Percentiles rank a stretch among this genome's conserved stretches.
Evolutionary conservation across 2,329 filamentous ascomycete genomes (phyloP).

Genomic region (Monosporascus cannonballus): DNA sequence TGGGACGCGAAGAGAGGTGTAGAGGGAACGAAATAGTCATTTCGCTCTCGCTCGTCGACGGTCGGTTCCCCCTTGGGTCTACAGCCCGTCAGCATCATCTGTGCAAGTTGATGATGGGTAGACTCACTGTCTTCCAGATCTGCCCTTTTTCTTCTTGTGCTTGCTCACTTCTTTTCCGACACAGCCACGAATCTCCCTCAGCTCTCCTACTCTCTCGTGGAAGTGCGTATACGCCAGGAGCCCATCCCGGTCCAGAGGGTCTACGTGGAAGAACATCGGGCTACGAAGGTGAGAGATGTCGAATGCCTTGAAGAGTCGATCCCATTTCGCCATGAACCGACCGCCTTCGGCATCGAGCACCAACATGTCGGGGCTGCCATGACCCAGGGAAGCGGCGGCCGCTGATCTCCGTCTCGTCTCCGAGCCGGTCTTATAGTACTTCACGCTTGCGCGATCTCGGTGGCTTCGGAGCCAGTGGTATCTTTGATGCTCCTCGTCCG

Average conservation of each 20-base stretch:
- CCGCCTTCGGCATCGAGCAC: constrained; percentile 62
- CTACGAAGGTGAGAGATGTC: constrained; percentile 68
- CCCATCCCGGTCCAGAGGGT: constrained; percentile 69
- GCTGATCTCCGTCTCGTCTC: constrained; percentile 26
- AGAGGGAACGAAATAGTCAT: constrained; percentile 64
- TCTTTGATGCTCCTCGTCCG: constrained; percentile 75
- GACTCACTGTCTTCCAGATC: constrained; percentile 36
- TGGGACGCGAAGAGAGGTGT: constrained; percentile 56
- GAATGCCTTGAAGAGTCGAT: constrained; percentile 60
- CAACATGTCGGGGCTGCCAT: constrained; percentile 36
- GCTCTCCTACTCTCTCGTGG: constrained; percentile 52
- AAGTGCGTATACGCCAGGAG: constrained; percentile 63
- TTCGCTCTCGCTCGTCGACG: constrained; percentile 61
- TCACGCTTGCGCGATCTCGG: constrained; percentile 52
- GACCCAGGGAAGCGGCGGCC: constrained; percentile 13
- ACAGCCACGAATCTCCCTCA: constrained; percentile 65
- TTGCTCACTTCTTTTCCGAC: constrained; percentile 78
- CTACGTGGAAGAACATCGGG: constrained; percentile 78
- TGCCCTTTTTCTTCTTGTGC: constrained; percentile 61
- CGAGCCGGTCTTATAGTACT: constrained; percentile 39
- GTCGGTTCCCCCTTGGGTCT: constrained; percentile 39
- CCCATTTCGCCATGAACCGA: constrained; percentile 67
- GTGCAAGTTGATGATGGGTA: background rate
- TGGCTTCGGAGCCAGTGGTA: constrained; percentile 72
- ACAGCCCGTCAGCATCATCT: constrained; percentile 11